phyloP scores from a whole-genome alignment of 2,329 filamentous ascomycete species.

The Botrytis elliptica region DNA sequence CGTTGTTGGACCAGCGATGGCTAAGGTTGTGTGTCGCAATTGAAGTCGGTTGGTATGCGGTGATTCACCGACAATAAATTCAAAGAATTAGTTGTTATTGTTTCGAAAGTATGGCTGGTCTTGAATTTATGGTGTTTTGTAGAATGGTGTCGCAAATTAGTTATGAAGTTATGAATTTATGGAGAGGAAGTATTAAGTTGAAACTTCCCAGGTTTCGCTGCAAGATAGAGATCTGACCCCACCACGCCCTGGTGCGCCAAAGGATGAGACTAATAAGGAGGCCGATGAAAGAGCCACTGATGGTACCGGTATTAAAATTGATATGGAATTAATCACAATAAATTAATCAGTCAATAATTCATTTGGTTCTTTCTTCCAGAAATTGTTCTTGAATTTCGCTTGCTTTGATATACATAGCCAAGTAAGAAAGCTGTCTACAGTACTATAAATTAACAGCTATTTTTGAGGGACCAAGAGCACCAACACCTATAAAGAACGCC shows the following conservation, averaged over 20 bases:
- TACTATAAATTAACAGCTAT: constrained; percentile 13
- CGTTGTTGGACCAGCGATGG: neutral
- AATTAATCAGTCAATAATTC: neutral
- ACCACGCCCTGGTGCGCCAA: neutral
- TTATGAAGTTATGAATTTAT: constrained; percentile 12
- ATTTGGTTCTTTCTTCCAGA: neutral
- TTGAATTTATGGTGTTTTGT: constrained; percentile 8
- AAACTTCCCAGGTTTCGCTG: constrained; percentile 22
- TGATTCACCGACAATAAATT: neutral
- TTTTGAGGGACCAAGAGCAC: neutral
- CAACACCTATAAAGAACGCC: constrained; percentile 18
- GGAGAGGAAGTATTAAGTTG: constrained; percentile 5
- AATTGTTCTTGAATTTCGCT: neutral
- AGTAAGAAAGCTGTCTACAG: neutral
- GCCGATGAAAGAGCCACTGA: constrained; percentile 4
- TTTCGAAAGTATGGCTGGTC: neutral
- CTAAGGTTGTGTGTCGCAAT: constrained; percentile 10
- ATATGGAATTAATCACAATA: neutral
- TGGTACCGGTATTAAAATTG: neutral
- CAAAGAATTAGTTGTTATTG: neutral
- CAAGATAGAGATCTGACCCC: constrained; percentile 18
- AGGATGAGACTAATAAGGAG: neutral
- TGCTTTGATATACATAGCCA: neutral
- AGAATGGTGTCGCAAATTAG: neutral
- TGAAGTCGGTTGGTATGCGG: constrained; percentile 1